Base-by-base conservation (phyloP, 768 basidiomycete genomes). In the Mycena rebaudengoi region DNA sequence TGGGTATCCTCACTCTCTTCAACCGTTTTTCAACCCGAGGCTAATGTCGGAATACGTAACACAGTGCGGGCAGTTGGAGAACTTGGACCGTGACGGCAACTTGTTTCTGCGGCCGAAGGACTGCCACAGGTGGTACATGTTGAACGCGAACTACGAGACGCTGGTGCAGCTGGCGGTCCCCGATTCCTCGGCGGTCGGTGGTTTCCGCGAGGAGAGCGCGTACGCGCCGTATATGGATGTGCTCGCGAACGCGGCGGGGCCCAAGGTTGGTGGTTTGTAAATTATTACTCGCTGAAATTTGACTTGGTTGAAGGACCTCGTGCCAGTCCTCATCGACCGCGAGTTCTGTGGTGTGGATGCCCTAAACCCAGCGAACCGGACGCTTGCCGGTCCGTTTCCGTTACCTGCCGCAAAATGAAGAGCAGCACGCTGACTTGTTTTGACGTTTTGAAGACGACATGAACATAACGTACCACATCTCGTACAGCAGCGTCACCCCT, bases 211-310 rank as follows among this genome's bases (percentile, higher is more conserved):
- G 28, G 55, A 57, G 44, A 46, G 43, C 25, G 52, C 39, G 1
- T 54, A 54, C 41, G 52, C 52, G 3, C 52, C 52, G 28, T 54
- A 41, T 23, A 57, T 57, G 43, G 55, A 57, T 20, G 44, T 46
- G 21, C 23, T 57, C 13, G 3, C 5, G 20, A 37, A n/a, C 18
- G 43, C 33, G 14, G 32, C 32, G 43, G 44, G 44, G 30, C 55
- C 43, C 7, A 57, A 57, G 55, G 55, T 46, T 16, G 16, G 56
- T n/a, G 35, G 3, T 4, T n/a, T 35, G 21, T n/a, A n/a, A n/a
- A n/a, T n/a, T n/a, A n/a, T n/a, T n/a, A n/a, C n/a, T n/a, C n/a
- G n/a, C n/a, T n/a, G n/a, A n/a, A n/a, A n/a, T n/a, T n/a, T n/a
- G n/a, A n/a, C n/a, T n/a, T n/a, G n/a, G n/a, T n/a, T 20, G 29